phyloP scores from a whole-genome alignment of 2,329 filamentous ascomycete genomes.

The Ascomycota sp. region DNA sequence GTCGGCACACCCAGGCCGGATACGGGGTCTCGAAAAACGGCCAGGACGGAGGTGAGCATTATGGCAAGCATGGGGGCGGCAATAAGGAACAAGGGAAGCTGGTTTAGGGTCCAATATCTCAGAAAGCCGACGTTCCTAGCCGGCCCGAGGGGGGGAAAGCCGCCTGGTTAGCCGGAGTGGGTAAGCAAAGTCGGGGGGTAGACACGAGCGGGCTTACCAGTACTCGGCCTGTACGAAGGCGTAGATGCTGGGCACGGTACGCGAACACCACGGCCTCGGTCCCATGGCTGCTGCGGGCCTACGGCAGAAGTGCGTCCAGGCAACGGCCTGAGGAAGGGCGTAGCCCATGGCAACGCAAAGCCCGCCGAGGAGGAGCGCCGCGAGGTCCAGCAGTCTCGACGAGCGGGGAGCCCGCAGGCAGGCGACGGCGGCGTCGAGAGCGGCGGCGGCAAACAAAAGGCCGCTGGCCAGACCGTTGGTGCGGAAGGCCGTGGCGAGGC shows the following conservation, averaged over 20 bases:
- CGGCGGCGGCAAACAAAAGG: constrained; percentile 48
- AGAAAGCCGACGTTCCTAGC: constrained; percentile 79
- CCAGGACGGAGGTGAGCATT: constrained; percentile 34
- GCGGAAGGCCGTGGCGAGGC: constrained; percentile 50
- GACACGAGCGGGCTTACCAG: too few relatives aligned
- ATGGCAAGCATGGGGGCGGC: constrained; percentile 58
- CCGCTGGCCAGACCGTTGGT: constrained; percentile 79
- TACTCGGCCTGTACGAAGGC: constrained; percentile 75
- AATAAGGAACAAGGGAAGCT: constrained; percentile 72
- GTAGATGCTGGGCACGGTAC: constrained; percentile 67
- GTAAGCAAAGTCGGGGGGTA: constrained; percentile 2
- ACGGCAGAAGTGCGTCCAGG: constrained; percentile 52
- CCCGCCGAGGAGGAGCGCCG: constrained; percentile 44
- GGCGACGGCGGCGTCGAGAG: constrained; percentile 16
- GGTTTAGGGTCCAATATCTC: constrained; percentile 73
- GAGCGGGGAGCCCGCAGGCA: constrained; percentile 9
- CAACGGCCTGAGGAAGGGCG: constrained; percentile 50
- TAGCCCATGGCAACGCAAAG: constrained; percentile 46
- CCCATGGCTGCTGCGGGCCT: constrained; percentile 7
- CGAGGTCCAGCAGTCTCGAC: constrained; percentile 27
- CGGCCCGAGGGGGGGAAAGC: background rate
- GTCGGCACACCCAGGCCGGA: constrained; percentile 2
- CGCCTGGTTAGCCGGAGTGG: background rate
- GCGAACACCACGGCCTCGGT: constrained; percentile 53
- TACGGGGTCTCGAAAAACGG: constrained; percentile 10